Evolutionary conservation across 768 basidiomycete species (phyloP).

Genomic region (Psilocybe sp.): DNA sequence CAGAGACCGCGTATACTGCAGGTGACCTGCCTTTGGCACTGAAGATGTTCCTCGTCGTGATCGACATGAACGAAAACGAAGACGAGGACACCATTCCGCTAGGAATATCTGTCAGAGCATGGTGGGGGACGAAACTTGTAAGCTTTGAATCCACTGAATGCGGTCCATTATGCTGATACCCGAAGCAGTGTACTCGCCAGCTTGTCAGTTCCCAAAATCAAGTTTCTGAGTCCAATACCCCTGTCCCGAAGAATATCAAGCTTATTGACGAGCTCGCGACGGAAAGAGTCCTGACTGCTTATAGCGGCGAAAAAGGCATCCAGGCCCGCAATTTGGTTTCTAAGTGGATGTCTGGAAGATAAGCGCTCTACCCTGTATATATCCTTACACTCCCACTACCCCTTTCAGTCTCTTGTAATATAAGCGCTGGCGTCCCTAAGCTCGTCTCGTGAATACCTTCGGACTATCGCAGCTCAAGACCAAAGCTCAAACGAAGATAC

Average conservation of each 20-base stretch:
- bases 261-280: constrained; percentile 71
- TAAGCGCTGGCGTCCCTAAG: too few species aligned
- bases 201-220: constrained; percentile 39
- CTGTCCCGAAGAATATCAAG: constrained; percentile 52
- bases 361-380: neutral
- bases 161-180: neutral
- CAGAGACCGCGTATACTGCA: constrained; percentile 84
- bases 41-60: constrained; percentile 73
- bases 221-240: constrained; percentile 56
- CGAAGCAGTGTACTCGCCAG: constrained; percentile 55
- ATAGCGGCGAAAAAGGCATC: constrained; percentile 46
- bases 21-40: constrained; percentile 73
- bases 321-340: constrained; percentile 42
- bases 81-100: constrained; percentile 40
- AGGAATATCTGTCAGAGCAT: constrained; percentile 68
- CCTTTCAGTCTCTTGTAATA: too few species aligned
- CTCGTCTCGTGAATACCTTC: too few species aligned
- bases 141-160: constrained; percentile 21
- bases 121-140: constrained; percentile 84
- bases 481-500: too few species aligned
- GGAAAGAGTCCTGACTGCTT: constrained; percentile 63
- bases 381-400: too few species aligned
- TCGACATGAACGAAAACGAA: constrained; percentile 74
- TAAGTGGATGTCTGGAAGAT: constrained; percentile 37
- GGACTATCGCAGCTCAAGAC: too few species aligned